Percentiles rank a stretch among this genome's conserved stretches.
These are phyloP conservation scores for Xylariaceae sp. DNA, from an alignment of 2,329 filamentous ascomycete genomes.

Conservation along the genomic window DNA sequence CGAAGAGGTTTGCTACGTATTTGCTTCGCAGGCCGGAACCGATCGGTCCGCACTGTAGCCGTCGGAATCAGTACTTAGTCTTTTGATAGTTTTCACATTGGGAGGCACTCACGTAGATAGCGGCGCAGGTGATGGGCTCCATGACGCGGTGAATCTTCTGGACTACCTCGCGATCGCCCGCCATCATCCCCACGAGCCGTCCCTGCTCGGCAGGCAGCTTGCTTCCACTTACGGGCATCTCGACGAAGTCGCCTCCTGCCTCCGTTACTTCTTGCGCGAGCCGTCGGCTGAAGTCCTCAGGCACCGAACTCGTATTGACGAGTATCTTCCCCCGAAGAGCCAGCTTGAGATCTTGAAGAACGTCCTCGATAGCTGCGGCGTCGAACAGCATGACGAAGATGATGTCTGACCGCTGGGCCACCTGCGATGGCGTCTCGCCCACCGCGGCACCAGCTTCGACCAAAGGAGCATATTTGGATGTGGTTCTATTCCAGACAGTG, in stretches of 20 bases:
- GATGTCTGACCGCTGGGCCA: slow-evolving; percentile 26
- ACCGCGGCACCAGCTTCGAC: slow-evolving; percentile 19
- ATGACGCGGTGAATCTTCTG: slow-evolving; percentile 23
- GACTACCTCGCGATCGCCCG: slow-evolving; percentile 25
- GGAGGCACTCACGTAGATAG: no score
- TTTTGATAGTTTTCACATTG: no score
- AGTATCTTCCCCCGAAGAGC: slow-evolving; percentile 30
- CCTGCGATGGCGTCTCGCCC: slow-evolving; percentile 23
- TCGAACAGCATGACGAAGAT: slow-evolving; percentile 33
- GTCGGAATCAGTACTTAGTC: no score
- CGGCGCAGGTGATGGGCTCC: slow-evolving; percentile 27
- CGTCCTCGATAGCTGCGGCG: slow-evolving; percentile 21
- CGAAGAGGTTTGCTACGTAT: slow-evolving; percentile 31
- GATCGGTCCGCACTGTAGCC: slow-evolving; percentile 33
- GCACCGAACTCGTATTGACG: slow-evolving; percentile 31
- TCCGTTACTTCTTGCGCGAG: slow-evolving; percentile 20
- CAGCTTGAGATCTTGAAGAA: slow-evolving; percentile 23
- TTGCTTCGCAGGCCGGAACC: slow-evolving; percentile 31
- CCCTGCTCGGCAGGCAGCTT: slow-evolving; percentile 32
- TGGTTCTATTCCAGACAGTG: slow-evolving; percentile 31
- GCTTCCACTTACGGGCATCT: slow-evolving; percentile 36
- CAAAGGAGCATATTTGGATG: slow-evolving; percentile 25
- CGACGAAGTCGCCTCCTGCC: slow-evolving; percentile 29
- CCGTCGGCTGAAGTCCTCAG: slow-evolving; percentile 23
- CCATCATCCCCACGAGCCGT: slow-evolving; percentile 33